Evolutionary conservation across 2,329 filamentous ascomycete genomes (phyloP).

Genomic region (Colletotrichum nymphaeae): DNA sequence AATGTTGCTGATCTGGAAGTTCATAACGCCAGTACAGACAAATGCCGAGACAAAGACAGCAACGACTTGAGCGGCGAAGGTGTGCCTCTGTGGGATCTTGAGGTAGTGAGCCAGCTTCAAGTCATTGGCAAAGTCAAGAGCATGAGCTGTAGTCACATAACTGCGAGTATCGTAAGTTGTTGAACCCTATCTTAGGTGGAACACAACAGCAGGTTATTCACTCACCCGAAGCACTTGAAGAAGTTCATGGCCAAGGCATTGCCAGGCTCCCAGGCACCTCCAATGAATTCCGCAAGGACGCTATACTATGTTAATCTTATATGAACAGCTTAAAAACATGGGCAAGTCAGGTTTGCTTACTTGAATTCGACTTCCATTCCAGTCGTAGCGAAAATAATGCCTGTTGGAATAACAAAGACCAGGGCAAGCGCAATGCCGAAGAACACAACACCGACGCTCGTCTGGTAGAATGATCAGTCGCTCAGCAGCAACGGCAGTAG

Average conservation of each 20-base stretch:
- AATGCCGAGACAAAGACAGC: slow-evolving; percentile 48
- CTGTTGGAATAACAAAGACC: slow-evolving; percentile 56
- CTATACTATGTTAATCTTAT: slow-evolving; percentile 29
- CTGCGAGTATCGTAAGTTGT: slow-evolving; percentile 17
- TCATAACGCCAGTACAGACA: slow-evolving; percentile 47
- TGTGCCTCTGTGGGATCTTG: slow-evolving; percentile 53
- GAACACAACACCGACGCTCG: slow-evolving; percentile 54
- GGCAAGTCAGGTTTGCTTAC: neutral
- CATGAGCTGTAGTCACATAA: slow-evolving; percentile 48
- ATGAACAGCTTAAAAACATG: too few species aligned
- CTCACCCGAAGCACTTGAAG: slow-evolving; percentile 42
- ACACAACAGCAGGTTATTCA: neutral
- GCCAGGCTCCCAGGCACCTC: slow-evolving; percentile 23
- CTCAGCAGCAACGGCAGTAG: too few species aligned
- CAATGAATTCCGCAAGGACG: slow-evolving; percentile 33
- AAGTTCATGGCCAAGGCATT: slow-evolving; percentile 31
- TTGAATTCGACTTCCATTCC: slow-evolving; percentile 47
- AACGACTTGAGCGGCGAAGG: slow-evolving; percentile 49
- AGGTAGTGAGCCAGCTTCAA: slow-evolving; percentile 56
- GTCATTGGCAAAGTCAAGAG: slow-evolving; percentile 49
- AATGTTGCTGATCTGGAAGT: slow-evolving; percentile 48
- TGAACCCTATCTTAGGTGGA: too few species aligned
- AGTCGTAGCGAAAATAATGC: slow-evolving; percentile 57
- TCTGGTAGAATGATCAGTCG: slow-evolving; percentile 40
- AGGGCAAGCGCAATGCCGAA: slow-evolving; percentile 54